Conservation (phyloP, 2,329 filamentous ascomycete species). For the Camillea tinctor region DNA sequence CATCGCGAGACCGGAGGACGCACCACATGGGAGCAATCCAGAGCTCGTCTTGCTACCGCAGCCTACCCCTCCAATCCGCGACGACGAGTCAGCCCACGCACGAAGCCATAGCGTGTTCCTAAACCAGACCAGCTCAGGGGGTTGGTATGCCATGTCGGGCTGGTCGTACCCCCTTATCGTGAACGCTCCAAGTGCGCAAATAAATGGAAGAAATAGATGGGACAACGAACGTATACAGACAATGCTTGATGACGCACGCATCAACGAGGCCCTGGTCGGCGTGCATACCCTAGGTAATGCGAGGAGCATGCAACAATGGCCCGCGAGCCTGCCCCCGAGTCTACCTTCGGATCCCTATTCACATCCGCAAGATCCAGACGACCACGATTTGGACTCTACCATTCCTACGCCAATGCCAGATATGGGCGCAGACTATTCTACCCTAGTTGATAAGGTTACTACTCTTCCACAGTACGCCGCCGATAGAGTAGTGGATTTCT, state of each 20-base stretch:
- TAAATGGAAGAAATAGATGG: constrained; percentile 47
- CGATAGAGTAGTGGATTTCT: constrained; percentile 52
- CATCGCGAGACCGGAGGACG: constrained; percentile 70
- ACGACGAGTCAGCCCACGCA: constrained; percentile 49
- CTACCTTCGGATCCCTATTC: constrained; percentile 25
- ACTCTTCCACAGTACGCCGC: constrained; percentile 49
- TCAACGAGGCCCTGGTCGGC: constrained; percentile 66
- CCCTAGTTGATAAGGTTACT: constrained; percentile 50
- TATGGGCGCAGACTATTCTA: constrained; percentile 36
- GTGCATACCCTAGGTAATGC: constrained; percentile 62
- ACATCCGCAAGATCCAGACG: constrained; percentile 15
- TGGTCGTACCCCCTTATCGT: constrained; percentile 81
- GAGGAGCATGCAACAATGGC: constrained; percentile 34
- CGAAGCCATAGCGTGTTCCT: constrained; percentile 72
- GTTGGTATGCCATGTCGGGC: constrained; percentile 94
- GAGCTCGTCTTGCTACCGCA: constrained; percentile 85
- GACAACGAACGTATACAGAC: constrained; percentile 41
- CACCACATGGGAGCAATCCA: constrained; percentile 61
- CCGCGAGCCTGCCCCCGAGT: constrained; percentile 38
- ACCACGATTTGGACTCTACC: constrained; percentile 34
- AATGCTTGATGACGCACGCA: constrained; percentile 41
- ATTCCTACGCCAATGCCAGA: constrained; percentile 28
- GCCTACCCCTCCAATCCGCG: constrained; percentile 62
- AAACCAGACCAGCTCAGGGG: constrained; percentile 80
- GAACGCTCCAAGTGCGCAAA: constrained; percentile 53